Evolutionary conservation across 2,329 filamentous ascomycete genomes (phyloP), one percentile per base, ranked within the genome.

Genomic region (Fusarium sp.): DNA sequence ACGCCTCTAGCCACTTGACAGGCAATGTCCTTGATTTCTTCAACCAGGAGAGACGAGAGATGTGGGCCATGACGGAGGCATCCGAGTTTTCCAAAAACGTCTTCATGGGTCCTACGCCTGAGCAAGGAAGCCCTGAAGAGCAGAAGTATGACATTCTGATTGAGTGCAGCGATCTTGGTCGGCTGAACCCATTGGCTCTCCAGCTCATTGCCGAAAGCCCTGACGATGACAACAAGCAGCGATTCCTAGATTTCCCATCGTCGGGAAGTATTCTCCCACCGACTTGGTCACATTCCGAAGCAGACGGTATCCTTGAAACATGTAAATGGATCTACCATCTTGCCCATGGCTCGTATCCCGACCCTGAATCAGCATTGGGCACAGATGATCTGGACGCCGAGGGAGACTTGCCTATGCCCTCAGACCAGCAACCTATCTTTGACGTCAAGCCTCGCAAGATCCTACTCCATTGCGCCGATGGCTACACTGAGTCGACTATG

Each of bases 401-500:
- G 72, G 73, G 76, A 48, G 77, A 81, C 56, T 73, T 68, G 10
- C 75, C 69, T 7, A 79, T 81, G 76, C 69, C 66, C 12, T 62
- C 55, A 39, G 66, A 71, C 14, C 68, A 72, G 62, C 79, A 67
- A 61, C 28, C 65, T 28, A 47, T 47, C 28, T 51, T 64, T 68
- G 59, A 77, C 59, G 41, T 61, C 30, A 82, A 83, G 39, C 86
- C 90, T 62, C 86, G 90, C 72, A 95, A 91, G 79, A 90, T 98
- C 39, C 88, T 98, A 38, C 93, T 99, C 45, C 96, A 98, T 82
- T 98, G 96, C 81, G 92, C 92, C 5, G 96, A 99, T 81, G 96
- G 96, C 24, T 99, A 99, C 79, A 99, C 96, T 1, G 96, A 99
- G 82, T 96, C 93, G 3, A 95, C 95, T 4, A 88, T 99, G 82